phyloP scores from a whole-genome alignment of 169 alveolate genomes.

The Plasmodium inui region DNA sequence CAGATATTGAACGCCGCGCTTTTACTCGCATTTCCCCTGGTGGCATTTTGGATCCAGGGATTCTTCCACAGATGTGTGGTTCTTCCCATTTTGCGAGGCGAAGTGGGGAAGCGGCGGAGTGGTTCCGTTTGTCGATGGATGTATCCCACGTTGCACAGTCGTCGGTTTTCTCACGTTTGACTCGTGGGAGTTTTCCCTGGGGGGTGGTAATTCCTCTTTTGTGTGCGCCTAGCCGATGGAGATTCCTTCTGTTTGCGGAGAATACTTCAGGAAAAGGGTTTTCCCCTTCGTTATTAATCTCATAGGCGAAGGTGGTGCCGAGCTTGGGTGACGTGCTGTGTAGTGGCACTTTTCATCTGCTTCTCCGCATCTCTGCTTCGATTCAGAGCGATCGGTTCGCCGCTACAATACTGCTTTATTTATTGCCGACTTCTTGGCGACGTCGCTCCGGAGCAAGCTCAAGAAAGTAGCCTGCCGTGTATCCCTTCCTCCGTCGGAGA shows the following conservation, averaged over 20 bases:
- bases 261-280: background rate
- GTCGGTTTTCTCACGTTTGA: background rate
- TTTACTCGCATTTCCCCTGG: background rate
- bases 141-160: background rate
- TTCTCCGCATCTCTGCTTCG: background rate
- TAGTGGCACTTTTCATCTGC: background rate
- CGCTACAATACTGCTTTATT: background rate
- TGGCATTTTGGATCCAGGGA: background rate
- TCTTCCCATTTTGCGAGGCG: background rate
- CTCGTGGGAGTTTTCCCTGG: background rate
- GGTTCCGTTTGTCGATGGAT: background rate
- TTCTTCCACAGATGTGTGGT: background rate
- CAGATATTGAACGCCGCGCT: slow-evolving; percentile 21
- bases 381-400: background rate
- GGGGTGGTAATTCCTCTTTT: background rate
- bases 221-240: background rate
- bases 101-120: background rate
- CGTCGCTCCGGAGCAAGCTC: background rate
- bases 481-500: background rate
- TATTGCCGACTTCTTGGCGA: background rate
- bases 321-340: background rate
- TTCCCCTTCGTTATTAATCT: background rate
- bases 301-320: background rate
- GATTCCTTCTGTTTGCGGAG: background rate
- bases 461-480: background rate